phyloP scores from a whole-genome alignment of 768 basidiomycete species.

The Lactarius hengduanensis region DNA sequence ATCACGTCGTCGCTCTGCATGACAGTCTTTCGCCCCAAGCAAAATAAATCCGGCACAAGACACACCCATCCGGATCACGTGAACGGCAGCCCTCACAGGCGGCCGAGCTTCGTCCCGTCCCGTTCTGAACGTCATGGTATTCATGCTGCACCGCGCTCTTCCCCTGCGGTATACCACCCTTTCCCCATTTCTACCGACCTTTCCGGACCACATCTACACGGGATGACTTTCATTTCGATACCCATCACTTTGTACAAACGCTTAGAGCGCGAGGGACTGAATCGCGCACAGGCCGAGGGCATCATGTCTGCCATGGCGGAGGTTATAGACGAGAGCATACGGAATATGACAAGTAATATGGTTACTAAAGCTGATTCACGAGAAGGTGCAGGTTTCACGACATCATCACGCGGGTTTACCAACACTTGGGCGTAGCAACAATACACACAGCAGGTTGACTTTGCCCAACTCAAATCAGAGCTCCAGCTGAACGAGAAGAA shows the following conservation, averaged over 20 bases:
- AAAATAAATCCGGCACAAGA: not conserved
- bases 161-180: slow-evolving; percentile 11
- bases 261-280: slow-evolving; percentile 84
- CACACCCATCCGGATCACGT: slow-evolving; percentile 11
- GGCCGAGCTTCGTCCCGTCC: not conserved
- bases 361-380: slow-evolving; percentile 95
- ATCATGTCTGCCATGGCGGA: slow-evolving; percentile 97
- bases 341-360: slow-evolving; percentile 95
- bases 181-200: slow-evolving; percentile 10
- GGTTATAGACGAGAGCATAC: slow-evolving; percentile 95
- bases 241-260: slow-evolving; percentile 92
- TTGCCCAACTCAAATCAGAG: slow-evolving; percentile 94
- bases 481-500: slow-evolving; percentile 96
- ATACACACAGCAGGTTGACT: slow-evolving; percentile 95
- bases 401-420: slow-evolving; percentile 1
- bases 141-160: slow-evolving; percentile 14
- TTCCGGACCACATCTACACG: slow-evolving; percentile 19
- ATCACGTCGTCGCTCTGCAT: slow-evolving; percentile 99
- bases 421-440: slow-evolving; percentile 55
- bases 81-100: not conserved
- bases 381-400: slow-evolving; percentile 62
- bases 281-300: slow-evolving; percentile 89
- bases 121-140: not conserved
- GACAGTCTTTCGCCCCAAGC: slow-evolving; percentile 9
- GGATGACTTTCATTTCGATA: slow-evolving; percentile 84